phyloP scores from a whole-genome alignment of 768 basidiomycete species.

The Coprinopsis sp. region DNA sequence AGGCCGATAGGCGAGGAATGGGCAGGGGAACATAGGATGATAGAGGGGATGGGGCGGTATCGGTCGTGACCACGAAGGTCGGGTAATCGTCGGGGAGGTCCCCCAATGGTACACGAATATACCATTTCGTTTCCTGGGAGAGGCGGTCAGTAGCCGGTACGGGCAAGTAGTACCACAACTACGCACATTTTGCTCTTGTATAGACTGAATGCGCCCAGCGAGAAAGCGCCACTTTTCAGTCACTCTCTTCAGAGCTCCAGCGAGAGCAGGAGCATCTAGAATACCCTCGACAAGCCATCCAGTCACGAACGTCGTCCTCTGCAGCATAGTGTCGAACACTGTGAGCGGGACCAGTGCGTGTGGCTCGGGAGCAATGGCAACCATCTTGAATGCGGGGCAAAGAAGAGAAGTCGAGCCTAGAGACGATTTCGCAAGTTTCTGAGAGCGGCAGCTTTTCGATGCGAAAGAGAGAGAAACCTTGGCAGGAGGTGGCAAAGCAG shows the following conservation, averaged over 20 bases:
- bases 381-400: too few relatives aligned
- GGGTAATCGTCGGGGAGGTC: conserved; percentile 28
- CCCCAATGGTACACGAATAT: conserved; percentile 32
- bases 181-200: conserved; percentile 16
- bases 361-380: neutral
- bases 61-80: conserved; percentile 32
- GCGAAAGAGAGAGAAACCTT: too few relatives aligned
- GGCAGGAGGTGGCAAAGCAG: too few relatives aligned
- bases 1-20: conserved; percentile 25
- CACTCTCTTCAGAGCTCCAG: conserved; percentile 25
- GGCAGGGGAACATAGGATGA: conserved; percentile 33
- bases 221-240: conserved; percentile 27
- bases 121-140: conserved; percentile 29
- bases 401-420: too few relatives aligned
- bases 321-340: conserved; percentile 28
- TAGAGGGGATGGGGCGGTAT: conserved; percentile 28
- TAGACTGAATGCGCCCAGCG: conserved; percentile 20
- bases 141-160: neutral
- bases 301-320: conserved; percentile 33
- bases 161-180: too few relatives aligned
- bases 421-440: too few relatives aligned
- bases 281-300: conserved; percentile 40
- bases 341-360: conserved; percentile 30
- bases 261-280: conserved; percentile 28
- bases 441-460: too few relatives aligned